Base-by-base conservation (phyloP, 495 filamentous ascomycete species). In the Lindgomyces ingoldianus region DNA sequence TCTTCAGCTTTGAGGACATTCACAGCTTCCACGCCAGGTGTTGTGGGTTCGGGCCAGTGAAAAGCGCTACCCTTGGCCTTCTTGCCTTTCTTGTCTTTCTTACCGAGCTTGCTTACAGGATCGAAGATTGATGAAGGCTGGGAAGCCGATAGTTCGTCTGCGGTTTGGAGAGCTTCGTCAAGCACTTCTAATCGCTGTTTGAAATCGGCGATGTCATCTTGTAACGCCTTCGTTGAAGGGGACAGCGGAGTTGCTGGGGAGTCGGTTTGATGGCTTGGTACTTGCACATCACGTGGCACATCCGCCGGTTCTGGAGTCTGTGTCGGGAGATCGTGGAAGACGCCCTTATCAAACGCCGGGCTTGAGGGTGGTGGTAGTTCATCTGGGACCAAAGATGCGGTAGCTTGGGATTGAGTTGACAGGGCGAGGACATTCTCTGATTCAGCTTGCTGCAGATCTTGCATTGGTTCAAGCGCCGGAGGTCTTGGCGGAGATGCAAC, bases 61-160 rank as follows among this genome's bases (percentile, higher is more conserved):
- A 44, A n/a, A 25, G 56, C 14, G 9, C 11, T 61, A 21, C 19
- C 30, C 51, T 68, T 64, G 16, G 16, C 48, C 45, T 65, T 69
- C 56, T 65, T 69, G 1, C 45, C 51, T 41, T 65, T 69, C 62
- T 65, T 69, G 16, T 58, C 57, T 44, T 69, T 69, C 48, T 62
- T 69, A 54, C 50, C 49, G 18, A 61, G 18, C 30, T 61, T 67
- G 50, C 57, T 44, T n/a, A 61, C 50, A 26, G 51, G 42, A 52
- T 62, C 50, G 57, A 57, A 67, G 36, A 65, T 60, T 39, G 62
- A 65, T 11, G 56, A 39, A 1, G 62, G 48, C 21, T 30, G 11
- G 10, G 62, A 48, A n/a, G 41, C 9, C 0, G 46, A 48, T 2
- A 33, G 36, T 51, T 54, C 36, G 16, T 57, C 52, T 16, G 4